Conservation (phyloP, 805 yeast species). For the Saccharomycopsis sp. region DNA sequence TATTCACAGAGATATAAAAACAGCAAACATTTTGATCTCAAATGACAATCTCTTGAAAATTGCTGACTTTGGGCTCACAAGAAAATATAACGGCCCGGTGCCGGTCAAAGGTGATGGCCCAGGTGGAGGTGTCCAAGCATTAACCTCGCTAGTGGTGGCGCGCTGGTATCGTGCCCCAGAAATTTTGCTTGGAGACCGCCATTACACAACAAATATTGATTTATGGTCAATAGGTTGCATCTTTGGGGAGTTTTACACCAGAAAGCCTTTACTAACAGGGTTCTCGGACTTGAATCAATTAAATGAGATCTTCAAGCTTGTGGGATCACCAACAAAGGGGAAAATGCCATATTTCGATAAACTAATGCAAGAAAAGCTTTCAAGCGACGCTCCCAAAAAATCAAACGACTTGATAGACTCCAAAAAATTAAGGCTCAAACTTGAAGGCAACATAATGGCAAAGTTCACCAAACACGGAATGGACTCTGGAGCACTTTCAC, state of each 20-base stretch:
- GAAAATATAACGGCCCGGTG: slow-evolving; percentile 53
- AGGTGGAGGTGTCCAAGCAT: slow-evolving; percentile 29
- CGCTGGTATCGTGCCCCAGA: slow-evolving; percentile 98
- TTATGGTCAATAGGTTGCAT: slow-evolving; percentile 98
- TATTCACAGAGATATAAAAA: slow-evolving; percentile 87
- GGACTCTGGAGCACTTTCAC: slow-evolving; percentile 40
- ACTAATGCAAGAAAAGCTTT: slow-evolving; percentile 11
- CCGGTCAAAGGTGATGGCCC: slow-evolving; percentile 34
- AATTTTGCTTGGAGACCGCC: slow-evolving; percentile 71
- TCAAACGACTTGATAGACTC: slow-evolving; percentile 5
- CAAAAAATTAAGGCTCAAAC: slow-evolving; percentile 21
- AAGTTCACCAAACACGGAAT: slow-evolving; percentile 35
- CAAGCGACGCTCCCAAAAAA: slow-evolving; percentile 1
- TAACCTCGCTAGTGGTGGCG: slow-evolving; percentile 78
- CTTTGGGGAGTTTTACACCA: slow-evolving; percentile 79
- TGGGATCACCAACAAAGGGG: slow-evolving; percentile 61
- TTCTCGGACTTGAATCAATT: slow-evolving; percentile 83
- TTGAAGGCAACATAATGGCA: slow-evolving; percentile 36
- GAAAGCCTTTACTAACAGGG: slow-evolving; percentile 80
- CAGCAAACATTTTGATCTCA: slow-evolving; percentile 87
- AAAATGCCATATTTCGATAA: slow-evolving; percentile 18
- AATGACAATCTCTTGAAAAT: slow-evolving; percentile 70
- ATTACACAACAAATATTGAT: slow-evolving; percentile 90
- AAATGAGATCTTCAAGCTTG: slow-evolving; percentile 62
- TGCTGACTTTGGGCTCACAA: slow-evolving; percentile 94